Base-by-base conservation (phyloP, 805 yeast genomes). In the Ogataea siamensis region DNA sequence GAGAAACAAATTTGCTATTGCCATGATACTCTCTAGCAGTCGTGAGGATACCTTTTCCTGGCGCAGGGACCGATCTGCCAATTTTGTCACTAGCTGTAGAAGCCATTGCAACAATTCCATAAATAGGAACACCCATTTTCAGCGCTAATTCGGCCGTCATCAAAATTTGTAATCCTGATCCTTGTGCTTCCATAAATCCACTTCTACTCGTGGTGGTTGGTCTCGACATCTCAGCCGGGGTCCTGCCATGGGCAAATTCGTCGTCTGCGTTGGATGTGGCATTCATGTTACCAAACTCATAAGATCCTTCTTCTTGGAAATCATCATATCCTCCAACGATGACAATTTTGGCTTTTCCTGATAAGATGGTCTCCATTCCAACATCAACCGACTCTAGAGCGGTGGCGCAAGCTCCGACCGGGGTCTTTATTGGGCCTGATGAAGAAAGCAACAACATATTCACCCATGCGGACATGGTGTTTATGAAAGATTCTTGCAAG, bases 351-450 rank as follows among this genome's bases (percentile, higher is more conserved):
- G 99, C 99, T 68, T 89, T 87, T 53, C 96, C 96, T 34, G 88
- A 71, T 54, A 87, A 67, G 56, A 93, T 88, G 37, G 96, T 87
- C 70, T 93, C 99, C 51, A 84, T 78, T 78, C 97, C 99, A 56
- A 78, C 76, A 64, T 93, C 99, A 50, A 93, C 85, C 47, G 99
- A 93, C 73, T 93, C 99, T 45, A 93, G 84, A 40, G 99, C 93
- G 51, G 99, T 93, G 35, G 99, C 99, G 76, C 99, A 93, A 27
- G 99, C 99, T 71, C 95, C 99, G 40, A 93, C 99, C 37, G 99
- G 98, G 19, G 99, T 94, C 76, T 89, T 89, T 67, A 89, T 88
- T 45, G 99, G 99, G 68, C 99, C 99, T 43, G 97, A 87, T 5
- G 98, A 84, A 12, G 98, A 91, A 46, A 93, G 73, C 62, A 94